Evolutionary conservation across 768 basidiomycete genomes (phyloP), one percentile per base, ranked within the genome.

Genomic region (Kwoniella europaea): DNA sequence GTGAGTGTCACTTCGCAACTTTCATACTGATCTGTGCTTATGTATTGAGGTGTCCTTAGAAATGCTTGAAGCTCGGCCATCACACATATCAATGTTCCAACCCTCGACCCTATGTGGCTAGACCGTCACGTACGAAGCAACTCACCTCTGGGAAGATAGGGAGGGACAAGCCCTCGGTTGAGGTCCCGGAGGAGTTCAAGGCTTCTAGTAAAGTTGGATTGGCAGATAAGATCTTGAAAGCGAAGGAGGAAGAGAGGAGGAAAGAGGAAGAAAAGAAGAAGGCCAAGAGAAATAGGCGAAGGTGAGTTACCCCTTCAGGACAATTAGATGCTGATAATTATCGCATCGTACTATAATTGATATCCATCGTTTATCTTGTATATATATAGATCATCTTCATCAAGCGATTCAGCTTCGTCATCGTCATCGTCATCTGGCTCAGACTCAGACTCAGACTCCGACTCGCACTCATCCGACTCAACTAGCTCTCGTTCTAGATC

Each of bases 171-270:
- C 92, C 93, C 3, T 89, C 89, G 18, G 90, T 92, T 0, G 92
- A 93, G 71, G 88, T 94, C 12, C 94, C 94, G 4, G 93, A 94
- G 71, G 94, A 97, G 82, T 95, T 97, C 84, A 93, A 89, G 86
- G 87, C 84, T 71, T 90, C 2, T 24, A 50, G 59, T 3, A 92
- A 92, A 77, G 87, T 84, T 22, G 93, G 93, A 1, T 89, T 89
- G n/a, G 94, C 94, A 22, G 90, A 94, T 79, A 89, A 88, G 76
- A 94, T 97, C 53, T 80, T 97, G 29, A 91, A 90, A 78, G 88
- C 87, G 22, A 94, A 91, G 77, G 92, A 94, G 83, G 92, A 91
- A 80, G 85, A 86, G 71, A 87, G 87, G 72, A 85, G 76, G 57
- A 71, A 62, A 56, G 61, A 71, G 67, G 68, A 69, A 67, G 55